phyloP scores from a whole-genome alignment of 2,329 filamentous ascomycete genomes.

The Monosporascus sp. region DNA sequence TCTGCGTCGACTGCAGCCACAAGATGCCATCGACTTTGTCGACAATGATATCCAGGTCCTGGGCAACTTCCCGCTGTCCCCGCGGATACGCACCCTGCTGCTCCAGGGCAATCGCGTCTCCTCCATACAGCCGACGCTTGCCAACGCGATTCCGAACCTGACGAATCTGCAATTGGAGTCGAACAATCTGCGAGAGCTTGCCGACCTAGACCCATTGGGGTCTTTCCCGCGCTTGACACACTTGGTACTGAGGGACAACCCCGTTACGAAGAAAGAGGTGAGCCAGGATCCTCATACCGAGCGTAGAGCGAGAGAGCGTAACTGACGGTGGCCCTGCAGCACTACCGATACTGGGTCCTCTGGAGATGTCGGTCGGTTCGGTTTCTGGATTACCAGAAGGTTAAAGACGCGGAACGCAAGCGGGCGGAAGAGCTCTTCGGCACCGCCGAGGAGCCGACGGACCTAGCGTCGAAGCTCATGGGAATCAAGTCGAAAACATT shows the following conservation, averaged over 20 bases:
- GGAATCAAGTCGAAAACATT: conserved; percentile 76
- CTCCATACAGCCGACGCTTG: conserved; percentile 70
- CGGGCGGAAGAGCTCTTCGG: conserved; percentile 80
- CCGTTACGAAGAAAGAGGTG: conserved; percentile 88
- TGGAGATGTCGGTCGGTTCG: conserved; percentile 81
- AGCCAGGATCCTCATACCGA: conserved; percentile 20
- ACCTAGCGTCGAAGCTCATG: conserved; percentile 78
- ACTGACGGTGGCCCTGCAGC: conserved; percentile 42
- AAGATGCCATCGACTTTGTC: conserved; percentile 96
- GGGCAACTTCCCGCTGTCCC: conserved; percentile 88
- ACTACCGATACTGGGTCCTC: conserved; percentile 89
- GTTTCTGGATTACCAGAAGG: conserved; percentile 89
- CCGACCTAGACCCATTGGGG: conserved; percentile 77
- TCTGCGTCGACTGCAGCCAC: conserved; percentile 54
- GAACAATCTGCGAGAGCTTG: conserved; percentile 78
- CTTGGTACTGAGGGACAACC: conserved; percentile 78
- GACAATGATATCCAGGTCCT: conserved; percentile 93
- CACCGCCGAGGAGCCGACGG: conserved; percentile 68
- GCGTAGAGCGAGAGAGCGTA: too few species aligned
- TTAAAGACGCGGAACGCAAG: conserved; percentile 77
- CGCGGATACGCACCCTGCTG: conserved; percentile 80
- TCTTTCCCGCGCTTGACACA: conserved; percentile 69
- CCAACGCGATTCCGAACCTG: conserved; percentile 74
- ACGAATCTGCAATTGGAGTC: conserved; percentile 75
- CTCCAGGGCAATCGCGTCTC: conserved; percentile 84